Evolutionary conservation across 2,329 filamentous ascomycete genomes (phyloP).

Genomic region (Colletotrichum tropicale): DNA sequence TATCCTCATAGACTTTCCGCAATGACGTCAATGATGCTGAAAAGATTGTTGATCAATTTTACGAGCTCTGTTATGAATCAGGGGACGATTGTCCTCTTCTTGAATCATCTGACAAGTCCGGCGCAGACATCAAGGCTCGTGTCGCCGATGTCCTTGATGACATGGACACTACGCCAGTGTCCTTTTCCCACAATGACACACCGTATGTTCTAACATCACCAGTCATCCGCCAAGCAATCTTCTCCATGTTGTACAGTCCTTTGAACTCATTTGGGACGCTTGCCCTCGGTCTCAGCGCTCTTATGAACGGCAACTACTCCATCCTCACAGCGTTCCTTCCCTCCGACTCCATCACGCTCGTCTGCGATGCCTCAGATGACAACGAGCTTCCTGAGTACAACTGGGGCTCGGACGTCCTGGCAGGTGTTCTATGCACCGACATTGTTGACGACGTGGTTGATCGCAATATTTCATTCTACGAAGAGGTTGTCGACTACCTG

Average conservation of each 20-base stretch:
- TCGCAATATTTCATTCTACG: slow-evolving; percentile 11
- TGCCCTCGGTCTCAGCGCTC: slow-evolving; percentile 20
- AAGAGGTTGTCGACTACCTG: slow-evolving; percentile 17
- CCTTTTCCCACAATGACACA: slow-evolving; percentile 19
- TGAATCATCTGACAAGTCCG: slow-evolving; percentile 25
- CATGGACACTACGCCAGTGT: slow-evolving; percentile 31
- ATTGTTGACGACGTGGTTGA: neutral
- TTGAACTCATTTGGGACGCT: slow-evolving; percentile 15
- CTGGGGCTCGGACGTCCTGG: slow-evolving; percentile 23
- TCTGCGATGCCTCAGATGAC: neutral
- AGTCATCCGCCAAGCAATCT: slow-evolving; percentile 31
- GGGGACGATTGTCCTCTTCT: slow-evolving; percentile 32
- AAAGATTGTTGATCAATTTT: slow-evolving; percentile 35
- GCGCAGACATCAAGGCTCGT: slow-evolving; percentile 32
- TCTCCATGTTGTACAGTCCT: slow-evolving; percentile 32
- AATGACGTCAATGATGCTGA: slow-evolving; percentile 41
- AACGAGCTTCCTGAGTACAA: neutral
- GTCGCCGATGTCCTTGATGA: slow-evolving; percentile 32
- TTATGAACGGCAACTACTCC: slow-evolving; percentile 30
- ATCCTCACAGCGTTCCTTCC: neutral
- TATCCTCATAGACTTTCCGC: slow-evolving; percentile 30
- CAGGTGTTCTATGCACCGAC: slow-evolving; percentile 39
- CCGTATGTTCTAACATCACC: slow-evolving; percentile 30
- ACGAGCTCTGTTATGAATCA: slow-evolving; percentile 36
- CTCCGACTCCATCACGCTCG: neutral